Evolutionary conservation across 106 monocot genomes (phyloP), one percentile per base, ranked within the genome.

Genomic region (Acanthochlamys bracteata): DNA sequence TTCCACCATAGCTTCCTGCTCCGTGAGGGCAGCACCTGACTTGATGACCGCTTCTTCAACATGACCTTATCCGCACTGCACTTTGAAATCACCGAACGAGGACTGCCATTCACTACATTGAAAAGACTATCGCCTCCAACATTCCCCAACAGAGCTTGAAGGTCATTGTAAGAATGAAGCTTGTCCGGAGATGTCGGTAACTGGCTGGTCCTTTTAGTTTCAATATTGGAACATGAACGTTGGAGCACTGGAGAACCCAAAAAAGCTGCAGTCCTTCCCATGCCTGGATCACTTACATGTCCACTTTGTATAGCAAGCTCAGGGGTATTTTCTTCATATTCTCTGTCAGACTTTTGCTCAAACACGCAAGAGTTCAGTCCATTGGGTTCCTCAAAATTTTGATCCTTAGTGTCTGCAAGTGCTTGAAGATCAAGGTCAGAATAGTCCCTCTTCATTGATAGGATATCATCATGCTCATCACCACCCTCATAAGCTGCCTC

Each of bases 1-100:
- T 82, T 80, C 93, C 93, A 94, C 93, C 93, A 94, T 4, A 94
- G 68, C 69, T 86, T 94, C 53, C 90, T 20, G 78, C 95, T 95
- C 62, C 87, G 74, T 6, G 95, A 95, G 20, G 90, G 90, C 22
- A 94, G 86, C 59, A 94, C 86, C 71, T 93, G 89, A 23, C 93
- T 89, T 4, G 89, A 89, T 6, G 89, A 89, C 57, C 79, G 74
- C 68, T 84, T 94, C 75, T 86, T 94, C 17, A 94, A 66, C 81
- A 89, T 94, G 16, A 94, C 79, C 21, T 58, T 66, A 47, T 89
- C 93, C 0, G 93, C 93, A 20, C 89, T 94, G 61, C 74, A 75
- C 4, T 76, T 69, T 21, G 82, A 78, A 53, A 72, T 78, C 0
- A 78, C 80, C 0, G 93, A 89, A n/a, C 76, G 53, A 7, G 89